These are phyloP conservation scores for Aeminium ludgeri DNA, from an alignment of 495 filamentous ascomycete species.

Conservation along the genomic window DNA sequence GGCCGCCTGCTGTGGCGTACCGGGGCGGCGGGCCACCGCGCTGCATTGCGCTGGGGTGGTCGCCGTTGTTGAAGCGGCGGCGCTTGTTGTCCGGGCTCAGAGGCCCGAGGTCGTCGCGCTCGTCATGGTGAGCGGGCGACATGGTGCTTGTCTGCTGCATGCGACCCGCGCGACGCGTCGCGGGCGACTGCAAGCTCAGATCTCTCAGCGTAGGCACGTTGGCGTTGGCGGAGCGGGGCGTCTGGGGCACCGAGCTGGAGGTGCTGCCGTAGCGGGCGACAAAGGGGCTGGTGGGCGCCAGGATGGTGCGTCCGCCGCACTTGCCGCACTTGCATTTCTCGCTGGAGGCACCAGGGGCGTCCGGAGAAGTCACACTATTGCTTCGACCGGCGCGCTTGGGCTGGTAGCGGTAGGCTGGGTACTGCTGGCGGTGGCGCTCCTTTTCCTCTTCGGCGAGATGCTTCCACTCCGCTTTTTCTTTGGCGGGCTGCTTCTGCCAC, in stretches of 20 bases:
- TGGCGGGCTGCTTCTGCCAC: constrained; percentile 61
- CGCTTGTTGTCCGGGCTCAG: constrained; percentile 21
- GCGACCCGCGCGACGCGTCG: not conserved
- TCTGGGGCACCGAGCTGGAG: constrained; percentile 22
- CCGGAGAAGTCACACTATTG: constrained; percentile 8
- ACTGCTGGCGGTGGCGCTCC: constrained; percentile 70
- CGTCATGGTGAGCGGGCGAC: constrained; percentile 10
- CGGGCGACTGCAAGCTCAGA: constrained; percentile 22
- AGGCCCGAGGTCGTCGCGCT: constrained; percentile 16
- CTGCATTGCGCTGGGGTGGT: not conserved
- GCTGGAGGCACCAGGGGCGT: constrained; percentile 5
- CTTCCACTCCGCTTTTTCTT: constrained; percentile 80
- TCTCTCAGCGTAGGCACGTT: constrained; percentile 30
- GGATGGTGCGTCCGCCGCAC: constrained; percentile 46
- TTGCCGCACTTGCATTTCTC: constrained; percentile 37
- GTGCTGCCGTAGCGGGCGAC: constrained; percentile 19
- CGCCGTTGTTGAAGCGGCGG: constrained; percentile 17
- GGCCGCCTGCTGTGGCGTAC: not conserved
- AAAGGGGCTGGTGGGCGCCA: constrained; percentile 23
- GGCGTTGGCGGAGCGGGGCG: constrained; percentile 18
- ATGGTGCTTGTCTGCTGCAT: constrained; percentile 2
- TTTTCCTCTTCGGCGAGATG: constrained; percentile 89
- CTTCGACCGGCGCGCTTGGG: constrained; percentile 51
- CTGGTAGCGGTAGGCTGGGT: constrained; percentile 88
- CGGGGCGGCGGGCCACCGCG: constrained; percentile 6